Base-by-base conservation (phyloP, 139 green algal genomes). In the Axilococcus clingmanii region DNA sequence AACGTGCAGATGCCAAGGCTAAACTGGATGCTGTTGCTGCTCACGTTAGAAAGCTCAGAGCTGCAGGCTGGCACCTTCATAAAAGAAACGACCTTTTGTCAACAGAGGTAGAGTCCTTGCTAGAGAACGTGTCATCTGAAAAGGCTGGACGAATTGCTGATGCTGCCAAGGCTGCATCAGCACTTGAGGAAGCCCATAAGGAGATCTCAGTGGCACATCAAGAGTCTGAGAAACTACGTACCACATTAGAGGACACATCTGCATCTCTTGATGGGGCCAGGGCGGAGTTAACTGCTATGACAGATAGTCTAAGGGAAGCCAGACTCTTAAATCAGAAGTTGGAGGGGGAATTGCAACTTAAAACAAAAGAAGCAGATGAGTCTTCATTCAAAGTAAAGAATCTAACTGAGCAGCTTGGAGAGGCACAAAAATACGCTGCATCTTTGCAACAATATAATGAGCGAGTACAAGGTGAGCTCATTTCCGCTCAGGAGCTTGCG, bases 191-290 rank as follows among this genome's bases (percentile, higher is more conserved):
- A 44, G 23, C 62, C 51, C 64, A 57, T 30, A 32, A 48, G 6
- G 55, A 47, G 2, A 46, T 35, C 23, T 15, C 15, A n/a, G 15
- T 41, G 49, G 49, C 49, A 22, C 36, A 55, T 12, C 27, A 34
- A 8, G 20, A 88, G 9, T 73, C 82, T 8, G 60, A 22, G 17
- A 46, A 50, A 8, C 63, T 65, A 37, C 36, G 31, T 1, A 66
- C 79, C 40, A 51, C 64, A 54, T 44, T 55, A 28, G 29, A 61
- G 9, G 47, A 66, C 53, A 60, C 58, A 33, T 49, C 73, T 28
- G 30, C 72, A 35, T 75, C 85, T 38, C 30, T 42, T 5, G 67
- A 81, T 55, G 46, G n/a, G 24, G 36, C 75, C 47, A 72, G 69
- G 22, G 33, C 65, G 49, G 58, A 70, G 12, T 77, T 81, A 52